Base-by-base conservation (phyloP, 78 protist genomes). In the Dictyostelium firmibasis region DNA sequence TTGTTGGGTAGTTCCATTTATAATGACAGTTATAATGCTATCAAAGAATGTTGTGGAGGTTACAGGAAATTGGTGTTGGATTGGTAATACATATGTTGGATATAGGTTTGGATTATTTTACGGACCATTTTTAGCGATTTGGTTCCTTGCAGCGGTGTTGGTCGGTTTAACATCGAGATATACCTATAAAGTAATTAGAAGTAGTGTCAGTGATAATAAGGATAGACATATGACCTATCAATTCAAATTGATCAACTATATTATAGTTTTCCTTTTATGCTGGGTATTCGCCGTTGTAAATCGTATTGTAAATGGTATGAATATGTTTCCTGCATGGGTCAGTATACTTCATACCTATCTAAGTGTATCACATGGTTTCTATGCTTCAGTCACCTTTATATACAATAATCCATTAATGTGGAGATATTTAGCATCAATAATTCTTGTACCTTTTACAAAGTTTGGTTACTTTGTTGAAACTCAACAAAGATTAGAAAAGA, bases 321-420 rank as follows among this genome's bases (percentile, higher is more conserved):
- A 35, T 3, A 38, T 31, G 41, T 79, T 53, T n/a, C 76, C 81
- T 6, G n/a, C 70, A 2, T 75, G 29, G n/a, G n/a, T 50, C 2
- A 88, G 67, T 88, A 64, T 78, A 2, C 81, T 88, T 3, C 93
- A 88, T 25, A 88, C 93, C 67, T 88, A 88, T 33, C 53, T 88
- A 13, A 50, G 76, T n/a, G 67, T 88, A 35, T 79, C 86, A 1
- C 93, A 88, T 79, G 93, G 93, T 20, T 88, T 88, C 67, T 88
- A 27, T 33, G 93, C 93, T 2, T 27, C 57, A 2, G 33, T 57
- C 0, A 84, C 47, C 3, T 88, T 88, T 31, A 67, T 88, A n/a
- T 88, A 88, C 78, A 88, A 88, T 47, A 88, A 88, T 79, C 93
- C 93, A 67, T 29, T 88, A 57, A 62, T 88, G 93, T 88, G 93